Conservation (phyloP, 2,329 filamentous ascomycete genomes). For the Purpureocillium takamizusanense region DNA sequence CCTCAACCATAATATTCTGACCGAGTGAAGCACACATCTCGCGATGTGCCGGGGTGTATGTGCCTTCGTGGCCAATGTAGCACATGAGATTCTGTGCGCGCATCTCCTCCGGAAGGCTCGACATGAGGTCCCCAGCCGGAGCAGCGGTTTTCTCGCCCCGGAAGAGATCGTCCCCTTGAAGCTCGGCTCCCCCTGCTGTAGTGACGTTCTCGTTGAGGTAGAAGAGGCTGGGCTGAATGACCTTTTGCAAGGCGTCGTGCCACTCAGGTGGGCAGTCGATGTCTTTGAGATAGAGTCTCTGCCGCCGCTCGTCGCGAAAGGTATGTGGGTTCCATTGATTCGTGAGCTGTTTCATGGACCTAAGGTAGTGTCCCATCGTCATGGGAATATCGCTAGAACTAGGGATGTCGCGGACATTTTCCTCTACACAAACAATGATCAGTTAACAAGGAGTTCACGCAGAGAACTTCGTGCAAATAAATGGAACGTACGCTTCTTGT, state of each 20-base stretch:
- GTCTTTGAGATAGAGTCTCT: conserved; percentile 91
- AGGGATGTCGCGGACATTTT: conserved; percentile 75
- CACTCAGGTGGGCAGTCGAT: conserved; percentile 90
- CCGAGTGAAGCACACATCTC: conserved; percentile 97
- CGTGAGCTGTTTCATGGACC: conserved; percentile 74
- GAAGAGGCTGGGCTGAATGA: conserved; percentile 75
- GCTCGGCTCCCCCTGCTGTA: conserved; percentile 22
- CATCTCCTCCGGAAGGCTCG: conserved; percentile 77
- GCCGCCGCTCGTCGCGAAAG: conserved; percentile 69
- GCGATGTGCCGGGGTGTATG: conserved; percentile 87
- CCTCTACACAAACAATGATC: conserved; percentile 42
- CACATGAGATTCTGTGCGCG: conserved; percentile 96
- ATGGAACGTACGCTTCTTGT: conserved; percentile 59
- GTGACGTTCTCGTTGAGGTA: conserved; percentile 79
- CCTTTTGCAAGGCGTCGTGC: conserved; percentile 67
- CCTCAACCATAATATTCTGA: conserved; percentile 97
- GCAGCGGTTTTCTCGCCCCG: conserved; percentile 50
- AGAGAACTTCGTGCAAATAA: no score
- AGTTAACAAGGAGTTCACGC: no score
- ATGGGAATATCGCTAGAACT: conserved; percentile 68
- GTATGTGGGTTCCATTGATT: conserved; percentile 71
- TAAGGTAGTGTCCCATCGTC: conserved; percentile 83
- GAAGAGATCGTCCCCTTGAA: conserved; percentile 26
- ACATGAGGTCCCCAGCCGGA: conserved; percentile 87
- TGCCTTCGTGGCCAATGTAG: conserved; percentile 95